A percentile compares a stretch with the other conserved stretches of the same genome.
Evolutionary conservation across 148 eudicot genomes (phyloP).

Genomic region (Camellia granthamiana): DNA sequence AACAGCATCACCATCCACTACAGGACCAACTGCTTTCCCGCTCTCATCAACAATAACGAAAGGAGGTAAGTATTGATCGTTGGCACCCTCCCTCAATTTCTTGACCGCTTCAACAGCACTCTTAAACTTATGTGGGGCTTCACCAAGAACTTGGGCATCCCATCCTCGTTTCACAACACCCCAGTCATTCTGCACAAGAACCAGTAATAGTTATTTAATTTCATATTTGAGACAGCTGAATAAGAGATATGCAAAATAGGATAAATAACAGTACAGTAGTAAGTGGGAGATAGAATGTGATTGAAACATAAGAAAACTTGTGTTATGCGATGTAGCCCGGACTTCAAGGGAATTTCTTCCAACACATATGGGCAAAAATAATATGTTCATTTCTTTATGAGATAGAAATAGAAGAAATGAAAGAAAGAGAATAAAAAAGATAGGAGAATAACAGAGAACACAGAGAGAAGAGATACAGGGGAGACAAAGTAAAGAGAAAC

Average conservation of each 20-base stretch:
- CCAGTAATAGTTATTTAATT: not conserved
- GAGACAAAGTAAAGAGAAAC: not conserved
- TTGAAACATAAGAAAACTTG: not conserved
- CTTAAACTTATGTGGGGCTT: conserved; percentile 85
- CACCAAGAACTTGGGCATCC: conserved; percentile 99
- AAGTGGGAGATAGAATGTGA: not conserved
- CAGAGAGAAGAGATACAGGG: not conserved
- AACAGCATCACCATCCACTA: conserved; percentile 94
- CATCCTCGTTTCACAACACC: conserved; percentile 90
- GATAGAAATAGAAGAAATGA: too few relatives aligned
- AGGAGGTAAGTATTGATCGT: conserved; percentile 81
- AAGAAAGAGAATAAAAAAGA: not conserved
- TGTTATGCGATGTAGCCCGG: not conserved
- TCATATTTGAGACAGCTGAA: not conserved
- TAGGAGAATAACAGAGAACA: not conserved
- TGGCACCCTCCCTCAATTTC: conserved; percentile 57
- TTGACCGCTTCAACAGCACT: conserved; percentile 77
- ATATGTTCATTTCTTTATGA: too few relatives aligned
- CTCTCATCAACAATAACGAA: conserved; percentile 81
- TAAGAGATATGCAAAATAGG: not conserved
- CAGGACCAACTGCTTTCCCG: conserved; percentile 85
- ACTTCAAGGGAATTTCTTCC: not conserved
- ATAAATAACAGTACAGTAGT: not conserved
- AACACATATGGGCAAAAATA: not conserved
- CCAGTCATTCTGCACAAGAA: conserved; percentile 77